phyloP scores from a whole-genome alignment of 306 rosid species.

The Phaseolus lunatus region DNA sequence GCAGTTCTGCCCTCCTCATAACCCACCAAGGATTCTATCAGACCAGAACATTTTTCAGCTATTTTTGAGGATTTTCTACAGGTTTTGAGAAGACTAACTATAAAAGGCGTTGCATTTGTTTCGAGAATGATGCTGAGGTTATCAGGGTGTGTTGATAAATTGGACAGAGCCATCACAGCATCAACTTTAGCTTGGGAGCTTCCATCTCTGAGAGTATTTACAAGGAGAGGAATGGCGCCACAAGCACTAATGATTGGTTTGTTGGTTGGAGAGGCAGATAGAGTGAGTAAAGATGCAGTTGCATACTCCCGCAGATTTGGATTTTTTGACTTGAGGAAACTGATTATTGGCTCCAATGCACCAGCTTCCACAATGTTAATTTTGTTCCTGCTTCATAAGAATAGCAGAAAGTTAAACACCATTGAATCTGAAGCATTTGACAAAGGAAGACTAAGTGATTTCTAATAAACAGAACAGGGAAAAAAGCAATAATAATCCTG shows the following conservation, averaged over 20 bases:
- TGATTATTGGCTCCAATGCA: constrained; percentile 77
- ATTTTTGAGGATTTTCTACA: constrained; percentile 84
- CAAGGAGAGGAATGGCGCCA: constrained; percentile 83
- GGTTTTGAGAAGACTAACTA: constrained; percentile 64
- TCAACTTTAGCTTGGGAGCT: constrained; percentile 82
- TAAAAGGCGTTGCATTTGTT: constrained; percentile 65
- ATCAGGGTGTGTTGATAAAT: constrained; percentile 66
- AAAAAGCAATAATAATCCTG: constrained; percentile 9
- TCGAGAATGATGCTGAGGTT: constrained; percentile 66
- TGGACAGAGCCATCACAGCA: constrained; percentile 85
- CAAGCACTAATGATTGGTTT: constrained; percentile 75
- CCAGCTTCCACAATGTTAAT: constrained; percentile 86
- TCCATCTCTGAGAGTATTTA: constrained; percentile 69
- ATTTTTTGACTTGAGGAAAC: constrained; percentile 71
- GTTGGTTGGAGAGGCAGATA: constrained; percentile 77
- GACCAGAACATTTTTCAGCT: constrained; percentile 77
- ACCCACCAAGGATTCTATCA: constrained; percentile 75
- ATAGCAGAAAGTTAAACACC: too few species aligned
- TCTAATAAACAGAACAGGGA: background rate
- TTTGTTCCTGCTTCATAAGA: constrained; percentile 74
- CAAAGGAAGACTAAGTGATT: too few species aligned
- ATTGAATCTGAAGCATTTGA: too few species aligned
- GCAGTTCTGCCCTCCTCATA: constrained; percentile 71
- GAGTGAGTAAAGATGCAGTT: constrained; percentile 81
- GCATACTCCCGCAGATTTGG: constrained; percentile 73